phyloP scores from a whole-genome alignment of 768 basidiomycete genomes.

The Russula brevipes region DNA sequence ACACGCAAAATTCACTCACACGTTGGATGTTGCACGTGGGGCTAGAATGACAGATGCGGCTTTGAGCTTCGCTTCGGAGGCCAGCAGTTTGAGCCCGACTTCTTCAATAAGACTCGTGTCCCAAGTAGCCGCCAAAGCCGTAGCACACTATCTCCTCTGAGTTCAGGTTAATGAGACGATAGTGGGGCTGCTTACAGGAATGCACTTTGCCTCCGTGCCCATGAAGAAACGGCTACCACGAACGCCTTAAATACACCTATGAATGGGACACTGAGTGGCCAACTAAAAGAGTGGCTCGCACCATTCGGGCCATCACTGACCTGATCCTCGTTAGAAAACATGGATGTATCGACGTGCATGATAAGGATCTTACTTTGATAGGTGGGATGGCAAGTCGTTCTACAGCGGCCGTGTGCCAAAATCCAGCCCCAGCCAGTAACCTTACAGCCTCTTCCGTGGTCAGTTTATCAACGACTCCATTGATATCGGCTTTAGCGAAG shows the following conservation, averaged over 20 bases:
- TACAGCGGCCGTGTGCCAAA: constrained; percentile 68
- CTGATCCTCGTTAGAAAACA: constrained; percentile 30
- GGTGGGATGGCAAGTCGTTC: constrained; percentile 65
- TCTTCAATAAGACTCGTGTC: constrained; percentile 59
- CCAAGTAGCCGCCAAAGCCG: constrained; percentile 65
- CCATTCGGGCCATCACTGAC: constrained; percentile 82
- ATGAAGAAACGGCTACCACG: constrained; percentile 76
- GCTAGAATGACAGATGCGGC: constrained; percentile 67
- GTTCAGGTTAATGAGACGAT: background rate
- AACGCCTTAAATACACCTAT: constrained; percentile 34
- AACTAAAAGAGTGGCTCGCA: constrained; percentile 27
- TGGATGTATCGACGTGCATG: background rate
- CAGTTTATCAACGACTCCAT: constrained; percentile 56
- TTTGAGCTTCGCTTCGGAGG: constrained; percentile 64
- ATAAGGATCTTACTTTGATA: constrained; percentile 47
- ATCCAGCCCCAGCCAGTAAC: constrained; percentile 68
- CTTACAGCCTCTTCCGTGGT: constrained; percentile 71
- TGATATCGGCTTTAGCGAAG: constrained; percentile 59
- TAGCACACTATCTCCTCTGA: constrained; percentile 44
- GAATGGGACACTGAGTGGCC: background rate
- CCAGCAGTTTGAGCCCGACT: constrained; percentile 60
- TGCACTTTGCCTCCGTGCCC: constrained; percentile 74
- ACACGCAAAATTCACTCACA: constrained; percentile 34
- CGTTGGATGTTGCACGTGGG: constrained; percentile 86
- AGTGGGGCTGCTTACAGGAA: constrained; percentile 48